Evolutionary conservation across 306 rosid species (phyloP), one percentile per base, ranked within the genome.

Genomic region (Acacia crassicarpa): DNA sequence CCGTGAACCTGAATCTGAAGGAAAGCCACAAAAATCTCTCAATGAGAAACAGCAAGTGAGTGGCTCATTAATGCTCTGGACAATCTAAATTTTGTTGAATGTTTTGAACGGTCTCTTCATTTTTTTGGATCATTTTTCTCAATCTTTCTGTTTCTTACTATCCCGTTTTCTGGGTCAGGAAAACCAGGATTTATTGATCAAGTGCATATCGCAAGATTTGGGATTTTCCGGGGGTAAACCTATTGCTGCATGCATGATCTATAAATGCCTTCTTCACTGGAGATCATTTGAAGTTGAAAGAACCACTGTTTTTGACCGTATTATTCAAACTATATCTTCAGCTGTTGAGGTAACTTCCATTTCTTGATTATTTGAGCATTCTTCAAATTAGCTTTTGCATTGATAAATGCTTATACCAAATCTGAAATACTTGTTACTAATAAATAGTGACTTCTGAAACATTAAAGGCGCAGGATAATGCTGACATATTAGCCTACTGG

Each of bases 181-280:
- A 92, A 94, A 96, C 91, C 99, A 96, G 84, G 99, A 96, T 63
- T 78, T 96, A 77, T 86, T 96, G 84, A 88, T 96, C 84, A 94
- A 87, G 80, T 90, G 97, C 75, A 90, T 94, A 87, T 80, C 99
- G 74, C 97, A 93, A 82, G 97, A 96, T 92, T 87, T 96, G 91
- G 99, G 99, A 84, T 96, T 96, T 85, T 90, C 95, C 56, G 97
- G 92, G 80, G 97, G 97, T 59, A 96, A 91, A 84, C 99, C 99
- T 70, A 69, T 92, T 79, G 98, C 99, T 81, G 99, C 99, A 61
- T 91, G 97, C 84, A 87, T 96, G 82, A 87, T 94, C 86, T 96
- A 94, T 83, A 96, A 94, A 91, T 94, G 99, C 83, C 99, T 96
- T 88, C 97, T 93, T 84, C 98, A 96, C 79, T 96, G 99, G 99